Evolutionary conservation across 2,329 filamentous ascomycete genomes (phyloP).

Genomic region (Colletotrichum sp.): DNA sequence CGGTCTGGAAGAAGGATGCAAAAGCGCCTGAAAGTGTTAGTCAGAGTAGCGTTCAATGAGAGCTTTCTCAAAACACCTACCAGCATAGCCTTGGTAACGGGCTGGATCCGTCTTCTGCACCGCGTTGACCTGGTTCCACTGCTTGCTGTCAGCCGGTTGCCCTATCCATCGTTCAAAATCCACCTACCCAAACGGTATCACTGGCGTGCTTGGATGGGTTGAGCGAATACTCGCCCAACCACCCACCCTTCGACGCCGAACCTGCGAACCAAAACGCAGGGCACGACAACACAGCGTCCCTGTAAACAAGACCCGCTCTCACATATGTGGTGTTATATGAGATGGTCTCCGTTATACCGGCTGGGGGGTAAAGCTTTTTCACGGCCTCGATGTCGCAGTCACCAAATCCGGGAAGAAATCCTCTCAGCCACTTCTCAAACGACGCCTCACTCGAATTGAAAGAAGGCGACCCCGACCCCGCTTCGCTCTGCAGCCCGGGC

Average conservation of each 20-base stretch:
- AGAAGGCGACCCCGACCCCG: constrained; percentile 35
- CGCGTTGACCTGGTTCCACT: constrained; percentile 62
- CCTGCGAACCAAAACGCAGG: constrained; percentile 62
- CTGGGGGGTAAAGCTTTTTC: constrained; percentile 50
- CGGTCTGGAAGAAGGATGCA: constrained; percentile 64
- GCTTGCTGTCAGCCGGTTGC: not conserved
- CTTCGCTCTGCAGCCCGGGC: constrained; percentile 43
- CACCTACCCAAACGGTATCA: constrained; percentile 59
- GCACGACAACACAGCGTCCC: constrained; percentile 64
- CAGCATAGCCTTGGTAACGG: constrained; percentile 57
- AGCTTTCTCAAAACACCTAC: constrained; percentile 17
- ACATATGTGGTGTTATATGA: constrained; percentile 55
- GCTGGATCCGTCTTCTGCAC: constrained; percentile 56
- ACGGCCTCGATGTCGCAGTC: constrained; percentile 41
- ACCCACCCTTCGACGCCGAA: constrained; percentile 48
- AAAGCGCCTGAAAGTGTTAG: constrained; percentile 52
- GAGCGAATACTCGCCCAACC: constrained; percentile 65
- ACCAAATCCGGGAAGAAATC: constrained; percentile 56
- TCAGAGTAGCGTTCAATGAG: not conserved
- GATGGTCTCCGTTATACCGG: constrained; percentile 52
- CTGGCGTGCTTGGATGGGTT: constrained; percentile 62
- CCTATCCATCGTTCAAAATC: not conserved
- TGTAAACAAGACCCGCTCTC: constrained; percentile 61
- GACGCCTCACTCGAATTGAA: constrained; percentile 56
- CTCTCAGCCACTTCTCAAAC: constrained; percentile 58